Base-by-base conservation (phyloP, 164 flowering plant genomes). In the Nymphaea colorata region DNA sequence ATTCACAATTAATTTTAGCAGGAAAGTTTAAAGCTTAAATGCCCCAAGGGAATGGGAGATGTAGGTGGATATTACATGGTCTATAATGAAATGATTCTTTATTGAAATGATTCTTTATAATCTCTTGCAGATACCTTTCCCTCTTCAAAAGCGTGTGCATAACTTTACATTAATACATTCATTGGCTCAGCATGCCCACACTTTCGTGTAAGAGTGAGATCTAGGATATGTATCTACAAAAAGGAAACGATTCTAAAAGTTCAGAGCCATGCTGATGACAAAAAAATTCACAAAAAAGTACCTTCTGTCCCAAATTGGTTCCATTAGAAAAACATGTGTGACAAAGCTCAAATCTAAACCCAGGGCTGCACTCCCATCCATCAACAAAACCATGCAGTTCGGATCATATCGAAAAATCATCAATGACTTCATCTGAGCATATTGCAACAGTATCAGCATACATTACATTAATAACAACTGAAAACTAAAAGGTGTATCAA, bases 261-360 rank as follows among this genome's bases (percentile, higher is more conserved):
- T 6, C 7, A 4, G 55, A 12, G 12, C 55, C 55, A 47, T 47
- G 55, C 12, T 47, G 55, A 47, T 47, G 55, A 47, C 7, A 12
- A 6, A 47, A 47, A 47, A 12, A 4, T 6, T 7, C 55, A 47
- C 7, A 7, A 47, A 47, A 47, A 6, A 43, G 64, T 82, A 91
- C 99, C 97, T 94, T 84, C 88, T 84, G 70, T 94, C 98, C 99
- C 99, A 94, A 43, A 94, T 94, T 43, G 99, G 99, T 72, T 94
- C 99, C 99, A 94, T 94, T 45, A 94, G 69, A 75, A 91, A 94
- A 15, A 94, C 99, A 77, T 86, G 86, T 25, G 88, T 82, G 8
- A 91, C 99, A 76, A 91, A 94, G 82, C 99, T 94, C 82, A 94
- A 83, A 78, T 94, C 99, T 73, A 94, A 97, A 69, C 99, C 99